These are phyloP conservation scores for Massarina eburnea DNA, from an alignment of 2,329 filamentous ascomycete genomes.

Conservation along the genomic window DNA sequence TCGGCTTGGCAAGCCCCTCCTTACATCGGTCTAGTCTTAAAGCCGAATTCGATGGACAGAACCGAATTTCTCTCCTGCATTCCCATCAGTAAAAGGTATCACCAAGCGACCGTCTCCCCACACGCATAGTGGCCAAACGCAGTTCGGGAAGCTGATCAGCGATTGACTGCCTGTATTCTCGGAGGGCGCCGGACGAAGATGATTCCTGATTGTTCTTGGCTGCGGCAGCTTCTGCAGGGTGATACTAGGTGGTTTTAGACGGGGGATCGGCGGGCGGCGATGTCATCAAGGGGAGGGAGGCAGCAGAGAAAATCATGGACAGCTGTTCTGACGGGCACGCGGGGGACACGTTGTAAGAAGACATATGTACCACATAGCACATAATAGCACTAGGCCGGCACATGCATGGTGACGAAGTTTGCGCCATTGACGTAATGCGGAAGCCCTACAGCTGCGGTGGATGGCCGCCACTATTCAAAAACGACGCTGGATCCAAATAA, in stretches of 20 bases:
- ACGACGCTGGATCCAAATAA: conserved; percentile 16
- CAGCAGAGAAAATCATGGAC: neutral
- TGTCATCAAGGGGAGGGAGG: neutral
- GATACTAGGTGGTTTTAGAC: neutral
- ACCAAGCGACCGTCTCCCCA: neutral
- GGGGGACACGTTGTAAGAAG: neutral
- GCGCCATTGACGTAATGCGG: conserved; percentile 29
- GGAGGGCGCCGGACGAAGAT: conserved; percentile 8
- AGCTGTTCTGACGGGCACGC: neutral
- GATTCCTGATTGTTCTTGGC: conserved; percentile 1
- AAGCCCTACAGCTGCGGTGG: conserved; percentile 3
- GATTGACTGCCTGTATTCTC: neutral
- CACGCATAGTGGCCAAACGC: neutral
- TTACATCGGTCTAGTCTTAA: too few relatives aligned
- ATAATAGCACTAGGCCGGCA: too few relatives aligned
- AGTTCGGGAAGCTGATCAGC: conserved; percentile 7
- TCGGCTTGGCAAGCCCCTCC: too few relatives aligned
- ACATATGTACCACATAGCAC: too few relatives aligned
- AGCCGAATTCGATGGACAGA: too few relatives aligned
- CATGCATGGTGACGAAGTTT: conserved; percentile 34
- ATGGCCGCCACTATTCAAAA: conserved; percentile 20
- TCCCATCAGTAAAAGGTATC: neutral
- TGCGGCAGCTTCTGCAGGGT: neutral
- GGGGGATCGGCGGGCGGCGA: neutral
- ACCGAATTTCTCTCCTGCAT: neutral